phyloP scores from a whole-genome alignment of 169 alveolate species.

The Plasmodium chabaudi region DNA sequence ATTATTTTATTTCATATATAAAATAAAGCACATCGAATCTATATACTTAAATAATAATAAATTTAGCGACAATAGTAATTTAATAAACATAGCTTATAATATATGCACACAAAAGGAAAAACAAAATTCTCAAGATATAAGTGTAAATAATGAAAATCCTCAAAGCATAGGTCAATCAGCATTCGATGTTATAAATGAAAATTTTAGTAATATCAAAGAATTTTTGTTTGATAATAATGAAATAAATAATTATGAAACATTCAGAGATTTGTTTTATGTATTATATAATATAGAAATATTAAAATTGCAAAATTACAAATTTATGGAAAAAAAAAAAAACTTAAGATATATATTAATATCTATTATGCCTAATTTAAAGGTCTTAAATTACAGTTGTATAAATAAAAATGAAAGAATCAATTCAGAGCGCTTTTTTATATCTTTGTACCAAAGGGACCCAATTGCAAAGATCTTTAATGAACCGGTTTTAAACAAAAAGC shows the following conservation, averaged over 20 bases:
- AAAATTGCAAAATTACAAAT: slow-evolving; percentile 44
- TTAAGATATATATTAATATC: slow-evolving; percentile 60
- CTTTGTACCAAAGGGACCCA: slow-evolving; percentile 42
- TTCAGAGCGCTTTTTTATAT: slow-evolving; percentile 69
- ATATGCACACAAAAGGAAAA: slow-evolving; percentile 24
- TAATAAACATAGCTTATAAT: slow-evolving; percentile 23
- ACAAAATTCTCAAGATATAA: neutral
- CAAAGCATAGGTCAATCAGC: no score
- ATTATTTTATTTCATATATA: slow-evolving; percentile 26
- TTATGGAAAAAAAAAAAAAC: slow-evolving; percentile 22
- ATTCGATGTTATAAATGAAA: slow-evolving; percentile 27
- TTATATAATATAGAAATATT: slow-evolving; percentile 62
- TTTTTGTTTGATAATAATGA: slow-evolving; percentile 56
- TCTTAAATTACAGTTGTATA: slow-evolving; percentile 45
- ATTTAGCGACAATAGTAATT: slow-evolving; percentile 28
- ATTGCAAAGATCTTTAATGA: slow-evolving; percentile 48
- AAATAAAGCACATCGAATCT: slow-evolving; percentile 23
- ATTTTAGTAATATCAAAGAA: slow-evolving; percentile 61
- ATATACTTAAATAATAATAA: slow-evolving; percentile 53
- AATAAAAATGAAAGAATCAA: slow-evolving; percentile 59
- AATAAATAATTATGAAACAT: slow-evolving; percentile 50
- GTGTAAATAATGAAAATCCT: neutral
- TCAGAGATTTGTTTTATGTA: slow-evolving; percentile 61
- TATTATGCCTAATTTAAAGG: slow-evolving; percentile 47
- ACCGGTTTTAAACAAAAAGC: slow-evolving; percentile 32